Conservation (phyloP, 108 stramenopile species). For the Nitzschia sp. region DNA sequence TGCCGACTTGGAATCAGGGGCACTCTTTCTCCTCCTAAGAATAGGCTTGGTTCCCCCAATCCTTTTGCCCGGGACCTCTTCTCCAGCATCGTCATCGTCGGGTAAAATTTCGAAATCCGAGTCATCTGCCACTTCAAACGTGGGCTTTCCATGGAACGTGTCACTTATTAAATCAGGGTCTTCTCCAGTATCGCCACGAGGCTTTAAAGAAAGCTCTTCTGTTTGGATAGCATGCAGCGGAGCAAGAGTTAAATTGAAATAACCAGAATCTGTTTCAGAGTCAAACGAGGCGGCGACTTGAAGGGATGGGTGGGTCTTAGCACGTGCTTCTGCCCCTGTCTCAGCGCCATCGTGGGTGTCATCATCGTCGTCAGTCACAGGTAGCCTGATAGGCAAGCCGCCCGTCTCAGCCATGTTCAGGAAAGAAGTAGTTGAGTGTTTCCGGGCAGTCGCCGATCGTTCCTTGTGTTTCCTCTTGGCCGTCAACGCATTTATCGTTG, state of each 20-base stretch:
- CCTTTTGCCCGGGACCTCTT: not conserved
- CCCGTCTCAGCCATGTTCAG: not conserved
- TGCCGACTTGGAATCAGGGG: not conserved
- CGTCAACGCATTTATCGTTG: no score
- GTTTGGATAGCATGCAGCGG: constrained; percentile 4
- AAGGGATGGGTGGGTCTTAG: no score
- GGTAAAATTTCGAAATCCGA: constrained; percentile 37
- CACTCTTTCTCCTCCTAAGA: not conserved
- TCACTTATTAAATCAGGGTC: not conserved
- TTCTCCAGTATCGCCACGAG: not conserved
- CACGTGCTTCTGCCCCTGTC: no score
- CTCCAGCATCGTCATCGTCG: constrained; percentile 30
- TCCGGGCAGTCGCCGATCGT: no score
- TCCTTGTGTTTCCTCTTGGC: no score
- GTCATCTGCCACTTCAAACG: not conserved
- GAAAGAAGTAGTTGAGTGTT: no score
- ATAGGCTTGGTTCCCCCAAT: not conserved
- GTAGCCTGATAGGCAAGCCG: not conserved
- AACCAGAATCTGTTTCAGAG: not conserved
- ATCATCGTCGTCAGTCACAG: not conserved
- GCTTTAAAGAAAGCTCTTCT: not conserved
- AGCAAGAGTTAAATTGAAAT: not conserved
- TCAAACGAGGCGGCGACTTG: constrained; percentile 13
- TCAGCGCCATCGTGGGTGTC: no score
- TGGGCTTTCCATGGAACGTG: constrained; percentile 3